Base-by-base conservation (phyloP, 805 yeast genomes). In the Saccharomycopsis fermentans region DNA sequence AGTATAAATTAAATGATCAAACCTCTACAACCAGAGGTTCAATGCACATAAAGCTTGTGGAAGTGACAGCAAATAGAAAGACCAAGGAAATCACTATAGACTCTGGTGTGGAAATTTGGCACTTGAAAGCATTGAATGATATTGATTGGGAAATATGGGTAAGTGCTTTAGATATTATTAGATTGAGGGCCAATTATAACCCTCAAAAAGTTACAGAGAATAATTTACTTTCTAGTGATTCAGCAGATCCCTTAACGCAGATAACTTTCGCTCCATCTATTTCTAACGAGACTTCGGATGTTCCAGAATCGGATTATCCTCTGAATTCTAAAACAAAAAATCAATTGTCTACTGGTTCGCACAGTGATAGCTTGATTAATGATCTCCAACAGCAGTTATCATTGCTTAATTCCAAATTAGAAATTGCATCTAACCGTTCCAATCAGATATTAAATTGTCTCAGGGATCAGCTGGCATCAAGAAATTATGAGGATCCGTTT, bases 51-150 rank as follows among this genome's bases (percentile, higher is more conserved):
- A 82, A 80, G 56, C 78, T 86, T 54, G 83, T 96, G 2, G 87
- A 87, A n/a, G 83, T 94, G 1, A 81, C 91, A 58, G 96, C 96
- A 0, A 85, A 85, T 65, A 76, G 81, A 27, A 79, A 80, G 59
- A 80, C 81, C 26, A 73, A 81, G 56, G 85, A 87, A 65, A 83
- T 94, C 50, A 83, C 86, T 52, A 79, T 94, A 59, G 97, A 94
- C 69, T 90, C 97, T 0, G 98, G 98, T 2, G 84, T 92, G 82
- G 98, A 92, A 69, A 83, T 87, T 9, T 92, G 98, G 98, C 83
- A 82, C 40, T 74, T 92, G 61, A 88, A 87, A 65, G 87, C 97
- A 0, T 72, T 76, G 53, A 81, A 77, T 58, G 70, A 71, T 11
- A 74, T 77, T 6, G 91, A 87, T 63, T 94, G 90, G 78, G 79